Percentiles rank a stretch among this genome's conserved stretches.
Conservation (phyloP, 495 filamentous ascomycete species). For the Annulohypoxylon maeteangense region DNA sequence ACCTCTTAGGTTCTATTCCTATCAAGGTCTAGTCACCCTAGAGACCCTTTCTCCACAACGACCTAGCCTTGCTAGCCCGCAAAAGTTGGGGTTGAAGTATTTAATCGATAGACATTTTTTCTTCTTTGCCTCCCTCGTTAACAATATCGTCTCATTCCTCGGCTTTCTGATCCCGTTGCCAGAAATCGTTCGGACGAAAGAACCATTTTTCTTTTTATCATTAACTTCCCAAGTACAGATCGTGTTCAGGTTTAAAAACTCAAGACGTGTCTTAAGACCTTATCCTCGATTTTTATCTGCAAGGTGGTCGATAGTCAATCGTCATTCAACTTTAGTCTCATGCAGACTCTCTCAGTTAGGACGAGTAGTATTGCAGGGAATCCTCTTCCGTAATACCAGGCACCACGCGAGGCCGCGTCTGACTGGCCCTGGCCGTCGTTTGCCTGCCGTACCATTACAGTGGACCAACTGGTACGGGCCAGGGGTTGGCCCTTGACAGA, state of each 20-base stretch:
- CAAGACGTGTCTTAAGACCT: background rate
- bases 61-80: conserved; percentile 30
- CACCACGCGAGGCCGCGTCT: conserved; percentile 25
- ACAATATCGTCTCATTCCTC: conserved; percentile 36
- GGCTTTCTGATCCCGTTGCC: background rate
- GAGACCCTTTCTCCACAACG: conserved; percentile 39
- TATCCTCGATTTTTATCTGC: conserved; percentile 12
- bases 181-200: background rate
- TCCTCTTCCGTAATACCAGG: conserved; percentile 38
- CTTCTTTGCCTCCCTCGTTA: conserved; percentile 38
- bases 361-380: conserved; percentile 31
- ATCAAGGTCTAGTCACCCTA: conserved; percentile 25
- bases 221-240: conserved; percentile 14
- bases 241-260: conserved; percentile 3
- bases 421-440: conserved; percentile 31
- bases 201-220: background rate
- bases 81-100: conserved; percentile 38
- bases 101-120: conserved; percentile 38
- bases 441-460: conserved; percentile 39
- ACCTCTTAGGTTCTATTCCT: conserved; percentile 32
- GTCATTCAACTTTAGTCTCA: conserved; percentile 40
- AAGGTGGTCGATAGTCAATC: conserved; percentile 14
- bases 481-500: conserved; percentile 7
- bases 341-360: conserved; percentile 31
- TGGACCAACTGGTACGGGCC: conserved; percentile 19